Evolutionary conservation across 768 basidiomycete species (phyloP).

Genomic region (Pisolithus tinctorius): DNA sequence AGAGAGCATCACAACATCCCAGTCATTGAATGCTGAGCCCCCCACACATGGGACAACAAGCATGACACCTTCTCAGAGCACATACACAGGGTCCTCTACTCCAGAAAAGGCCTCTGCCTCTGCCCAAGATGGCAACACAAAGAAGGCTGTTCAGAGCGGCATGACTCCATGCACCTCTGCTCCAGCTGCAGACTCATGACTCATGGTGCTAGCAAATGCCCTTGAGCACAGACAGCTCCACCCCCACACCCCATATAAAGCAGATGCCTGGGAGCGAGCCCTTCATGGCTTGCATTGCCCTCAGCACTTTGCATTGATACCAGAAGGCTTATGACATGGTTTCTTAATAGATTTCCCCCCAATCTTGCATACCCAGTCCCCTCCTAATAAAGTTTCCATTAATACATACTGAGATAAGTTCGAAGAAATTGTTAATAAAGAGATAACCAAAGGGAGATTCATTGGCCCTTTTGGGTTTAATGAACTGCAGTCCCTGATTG

Average conservation of each 20-base stretch:
- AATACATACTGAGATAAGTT: not conserved
- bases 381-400: slow-evolving; percentile 2
- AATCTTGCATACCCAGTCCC: not conserved
- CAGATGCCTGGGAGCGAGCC: not conserved
- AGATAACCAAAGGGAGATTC: slow-evolving; percentile 8
- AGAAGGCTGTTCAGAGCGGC: not conserved
- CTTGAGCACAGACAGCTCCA: not conserved
- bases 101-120: not conserved
- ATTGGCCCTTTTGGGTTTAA: slow-evolving; percentile 6
- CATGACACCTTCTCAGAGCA: not conserved
- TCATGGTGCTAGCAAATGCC: slow-evolving; percentile 4
- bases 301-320: not conserved
- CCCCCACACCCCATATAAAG: slow-evolving; percentile 5
- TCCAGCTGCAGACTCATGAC: not conserved
- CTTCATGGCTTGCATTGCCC: not conserved
- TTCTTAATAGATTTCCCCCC: slow-evolving; percentile 3
- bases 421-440: not conserved
- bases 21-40: not conserved
- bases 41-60: not conserved
- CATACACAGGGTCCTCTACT: not conserved
- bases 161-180: not conserved
- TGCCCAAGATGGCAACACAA: not conserved
- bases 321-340: not conserved
- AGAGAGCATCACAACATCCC: not conserved
- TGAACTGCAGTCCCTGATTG: slow-evolving; percentile 3